Base-by-base conservation (phyloP, 805 yeast genomes). In the Tetrapisispora pingtungensis region DNA sequence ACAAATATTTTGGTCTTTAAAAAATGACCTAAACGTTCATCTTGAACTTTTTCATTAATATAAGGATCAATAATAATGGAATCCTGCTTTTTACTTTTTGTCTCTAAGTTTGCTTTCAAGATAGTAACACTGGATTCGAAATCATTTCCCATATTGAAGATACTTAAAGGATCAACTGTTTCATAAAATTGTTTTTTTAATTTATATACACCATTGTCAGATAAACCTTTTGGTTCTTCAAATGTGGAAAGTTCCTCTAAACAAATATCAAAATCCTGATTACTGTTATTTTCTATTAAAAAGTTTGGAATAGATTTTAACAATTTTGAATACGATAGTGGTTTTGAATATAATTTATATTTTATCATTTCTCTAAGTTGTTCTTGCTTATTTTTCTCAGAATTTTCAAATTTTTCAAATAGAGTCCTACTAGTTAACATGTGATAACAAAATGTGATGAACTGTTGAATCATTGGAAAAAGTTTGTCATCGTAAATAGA, bases 391-490 rank as follows among this genome's bases (percentile, higher is more conserved):
- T 60, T 62, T 7, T 64, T 65, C 7, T 58, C 58, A 2, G 50
- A 36, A 3, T 56, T 45, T 2, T 67, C 57, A 18, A 68, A 65
- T 2, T 74, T 75, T 44, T 69, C 69, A 45, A 86, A 72, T 41
- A 74, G 74, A 3, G 76, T 61, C 48, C 94, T 80, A 53, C 86
- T 95, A 1, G 84, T 77, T 17, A 88, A 58, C 10, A 87, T 51
- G 40, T 78, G 77, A 47, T 87, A 82, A 46, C 88, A 64, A 48
- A 81, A 81, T 28, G 80, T 76, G 39, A 88, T 56, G 49, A 87
- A 80, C 53, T 87, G 96, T 55, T 89, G 97, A 18, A 87, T 66
- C 65, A 90, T 75, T 45, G 77, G 74, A 3, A 72, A 67, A 1
- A 78, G 65, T 46, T 68, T 70, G 19, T 64, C 68, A 34, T 72